These are phyloP conservation scores for Cladosporium sp. DNA, from an alignment of 2,329 filamentous ascomycete genomes.

Conservation along the genomic window DNA sequence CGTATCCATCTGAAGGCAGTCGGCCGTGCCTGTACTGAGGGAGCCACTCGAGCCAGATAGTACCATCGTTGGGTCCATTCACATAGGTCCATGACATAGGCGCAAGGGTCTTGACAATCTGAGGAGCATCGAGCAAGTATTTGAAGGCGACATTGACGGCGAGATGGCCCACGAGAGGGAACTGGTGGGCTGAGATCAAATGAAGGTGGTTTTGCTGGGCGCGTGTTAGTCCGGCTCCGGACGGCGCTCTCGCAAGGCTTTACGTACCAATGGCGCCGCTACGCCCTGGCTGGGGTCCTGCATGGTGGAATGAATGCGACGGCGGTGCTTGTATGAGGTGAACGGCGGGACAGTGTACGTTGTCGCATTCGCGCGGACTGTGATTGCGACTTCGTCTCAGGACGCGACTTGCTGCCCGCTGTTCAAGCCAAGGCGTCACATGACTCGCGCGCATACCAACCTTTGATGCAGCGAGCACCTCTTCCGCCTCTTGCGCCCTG, in stretches of 20 bases:
- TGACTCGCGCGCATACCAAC: conserved; percentile 3
- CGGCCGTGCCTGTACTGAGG: conserved; percentile 66
- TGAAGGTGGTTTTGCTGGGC: conserved; percentile 80
- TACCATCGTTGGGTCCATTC: conserved; percentile 74
- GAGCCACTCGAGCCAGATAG: conserved; percentile 84
- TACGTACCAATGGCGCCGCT: conserved; percentile 39
- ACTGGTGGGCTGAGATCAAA: conserved; percentile 77
- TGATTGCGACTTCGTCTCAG: not conserved
- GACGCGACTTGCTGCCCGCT: too few species aligned
- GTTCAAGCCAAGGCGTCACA: not conserved
- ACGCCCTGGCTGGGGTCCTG: conserved; percentile 48
- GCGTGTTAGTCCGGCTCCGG: conserved; percentile 10
- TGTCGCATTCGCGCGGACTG: conserved; percentile 3
- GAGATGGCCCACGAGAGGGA: conserved; percentile 68
- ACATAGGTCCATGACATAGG: conserved; percentile 94
- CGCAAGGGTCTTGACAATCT: conserved; percentile 77
- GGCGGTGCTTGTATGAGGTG: not conserved
- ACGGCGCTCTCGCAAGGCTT: not conserved
- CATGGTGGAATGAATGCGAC: conserved; percentile 21
- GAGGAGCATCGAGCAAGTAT: conserved; percentile 77
- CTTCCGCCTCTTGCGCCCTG: not conserved
- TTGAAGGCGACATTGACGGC: conserved; percentile 73
- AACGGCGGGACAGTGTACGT: not conserved
- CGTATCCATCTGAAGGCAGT: conserved; percentile 86
- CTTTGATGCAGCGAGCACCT: not conserved